Evolutionary conservation across 306 rosid genomes (phyloP).

Genomic region (Ochetophila trinervis): DNA sequence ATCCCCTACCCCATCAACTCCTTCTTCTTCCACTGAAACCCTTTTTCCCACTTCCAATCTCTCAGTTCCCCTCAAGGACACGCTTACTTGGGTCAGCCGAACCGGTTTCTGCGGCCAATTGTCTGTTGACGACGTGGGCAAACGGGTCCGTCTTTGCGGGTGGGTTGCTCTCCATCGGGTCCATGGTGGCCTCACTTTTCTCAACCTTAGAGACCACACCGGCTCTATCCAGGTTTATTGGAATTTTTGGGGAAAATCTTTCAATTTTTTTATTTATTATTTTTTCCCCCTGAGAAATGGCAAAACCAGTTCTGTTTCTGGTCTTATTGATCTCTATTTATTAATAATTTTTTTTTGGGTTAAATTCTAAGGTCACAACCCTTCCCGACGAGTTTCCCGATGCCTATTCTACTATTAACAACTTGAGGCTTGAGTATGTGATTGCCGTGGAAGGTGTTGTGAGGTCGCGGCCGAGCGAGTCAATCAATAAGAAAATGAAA

Average conservation of each 20-base stretch:
- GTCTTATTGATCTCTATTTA: no score
- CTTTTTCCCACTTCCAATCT: slow-evolving; percentile 33
- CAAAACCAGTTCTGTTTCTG: not conserved
- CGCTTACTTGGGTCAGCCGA: slow-evolving; percentile 71
- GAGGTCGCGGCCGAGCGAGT: slow-evolving; percentile 70
- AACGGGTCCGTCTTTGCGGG: slow-evolving; percentile 73
- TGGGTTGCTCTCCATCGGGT: slow-evolving; percentile 96
- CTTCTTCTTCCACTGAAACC: slow-evolving; percentile 42
- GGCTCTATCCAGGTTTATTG: slow-evolving; percentile 70
- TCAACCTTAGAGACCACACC: slow-evolving; percentile 79
- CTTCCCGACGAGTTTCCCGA: slow-evolving; percentile 86
- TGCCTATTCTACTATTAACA: slow-evolving; percentile 64
- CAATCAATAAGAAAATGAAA: slow-evolving; percentile 78
- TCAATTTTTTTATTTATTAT: not conserved
- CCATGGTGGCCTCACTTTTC: slow-evolving; percentile 82
- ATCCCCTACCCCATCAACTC: slow-evolving; percentile 25
- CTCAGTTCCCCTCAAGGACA: slow-evolving; percentile 27
- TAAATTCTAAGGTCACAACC: slow-evolving; percentile 58
- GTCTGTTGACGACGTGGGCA: slow-evolving; percentile 53
- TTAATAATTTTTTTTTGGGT: not conserved
- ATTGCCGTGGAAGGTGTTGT: slow-evolving; percentile 84
- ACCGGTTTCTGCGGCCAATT: slow-evolving; percentile 60
- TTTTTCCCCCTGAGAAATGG: not conserved
- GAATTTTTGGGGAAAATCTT: not conserved
- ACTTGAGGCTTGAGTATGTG: slow-evolving; percentile 78